Base-by-base conservation (phyloP, 805 yeast species). In the Brettanomyces anomalus region DNA sequence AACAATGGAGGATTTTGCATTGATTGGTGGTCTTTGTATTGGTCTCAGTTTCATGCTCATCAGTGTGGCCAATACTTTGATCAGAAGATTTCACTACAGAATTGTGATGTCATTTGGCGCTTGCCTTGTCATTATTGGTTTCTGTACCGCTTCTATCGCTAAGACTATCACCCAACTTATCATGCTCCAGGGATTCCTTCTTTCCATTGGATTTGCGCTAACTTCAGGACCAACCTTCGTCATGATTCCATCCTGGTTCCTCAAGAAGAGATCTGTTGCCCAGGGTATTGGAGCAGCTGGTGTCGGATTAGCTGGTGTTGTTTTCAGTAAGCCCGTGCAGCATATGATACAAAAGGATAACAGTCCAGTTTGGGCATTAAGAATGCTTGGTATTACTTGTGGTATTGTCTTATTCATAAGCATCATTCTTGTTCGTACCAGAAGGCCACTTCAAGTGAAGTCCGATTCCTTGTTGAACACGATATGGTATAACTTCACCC, bases 31-130 rank as follows among this genome's bases (percentile, higher is more conserved):
- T 2, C 39, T 77, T 5, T 64, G 71, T 1, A 62, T 74, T n/a
- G 70, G 70, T 30, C 58, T 79, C 42, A 82, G 85, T 16, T 81
- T 82, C 55, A 60, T 72, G 49, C 59, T 77, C 43, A 64, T 85
- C 35, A 93, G 94, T 4, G 47, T 79, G n/a, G 70, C 73, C 0
- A 63, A 72, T 43, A 50, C 77, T 1, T 46, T 72, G 6, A 68
- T 71, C 50, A 68, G 70, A 47, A 49, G 76, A n/a, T 62, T 76
- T 47, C 82, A 86, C 0, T 60, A 74, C 45, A 70, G 66, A 49
- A 41, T 54, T 3, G 67, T 77, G 2, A 67, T 77, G 64, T 34
- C 55, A 0, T 26, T 64, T 3, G 79, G 79, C 1, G 56, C 64
- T 36, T 54, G 57, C 13, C 36, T 64, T 35, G 71, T 70, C 42